These are phyloP conservation scores for Spatholobus suberectus DNA, from an alignment of 306 rosid species.

Conservation along the genomic window DNA sequence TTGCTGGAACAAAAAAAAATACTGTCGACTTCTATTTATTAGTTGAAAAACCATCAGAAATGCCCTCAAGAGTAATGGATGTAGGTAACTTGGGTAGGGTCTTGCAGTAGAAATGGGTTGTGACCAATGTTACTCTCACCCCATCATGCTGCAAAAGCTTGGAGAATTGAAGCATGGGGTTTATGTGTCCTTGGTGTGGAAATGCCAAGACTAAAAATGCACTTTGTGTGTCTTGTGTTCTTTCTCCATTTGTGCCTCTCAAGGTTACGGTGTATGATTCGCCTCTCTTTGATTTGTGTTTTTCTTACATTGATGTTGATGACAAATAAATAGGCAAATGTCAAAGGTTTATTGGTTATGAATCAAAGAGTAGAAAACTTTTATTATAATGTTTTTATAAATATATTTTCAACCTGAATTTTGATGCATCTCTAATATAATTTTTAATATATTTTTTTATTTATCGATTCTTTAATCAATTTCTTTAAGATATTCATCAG, in stretches of 20 bases:
- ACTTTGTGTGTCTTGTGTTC: not conserved
- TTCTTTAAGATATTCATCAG: too few relatives aligned
- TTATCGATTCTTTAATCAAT: too few relatives aligned
- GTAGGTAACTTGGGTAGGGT: not conserved
- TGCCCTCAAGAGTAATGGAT: not conserved
- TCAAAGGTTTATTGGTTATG: not conserved
- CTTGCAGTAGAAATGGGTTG: not conserved
- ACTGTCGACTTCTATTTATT: too few relatives aligned
- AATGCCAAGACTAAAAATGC: not conserved
- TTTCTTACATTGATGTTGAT: not conserved
- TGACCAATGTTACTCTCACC: slow-evolving; percentile 5
- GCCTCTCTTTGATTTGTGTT: not conserved
- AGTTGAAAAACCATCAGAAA: not conserved
- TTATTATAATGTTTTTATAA: too few relatives aligned
- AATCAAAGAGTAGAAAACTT: too few relatives aligned
- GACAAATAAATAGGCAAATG: not conserved
- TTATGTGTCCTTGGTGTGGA: slow-evolving; percentile 7
- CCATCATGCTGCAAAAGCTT: not conserved
- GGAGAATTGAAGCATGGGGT: slow-evolving; percentile 2
- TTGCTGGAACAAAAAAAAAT: too few relatives aligned
- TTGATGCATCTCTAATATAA: too few relatives aligned
- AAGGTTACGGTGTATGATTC: not conserved
- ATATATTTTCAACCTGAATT: too few relatives aligned
- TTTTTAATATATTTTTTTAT: too few relatives aligned
- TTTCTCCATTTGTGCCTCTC: not conserved